Percentiles rank a stretch among this genome's conserved stretches.
Conservation (phyloP, 148 eudicot species). For the Selenicereus undatus region DNA sequence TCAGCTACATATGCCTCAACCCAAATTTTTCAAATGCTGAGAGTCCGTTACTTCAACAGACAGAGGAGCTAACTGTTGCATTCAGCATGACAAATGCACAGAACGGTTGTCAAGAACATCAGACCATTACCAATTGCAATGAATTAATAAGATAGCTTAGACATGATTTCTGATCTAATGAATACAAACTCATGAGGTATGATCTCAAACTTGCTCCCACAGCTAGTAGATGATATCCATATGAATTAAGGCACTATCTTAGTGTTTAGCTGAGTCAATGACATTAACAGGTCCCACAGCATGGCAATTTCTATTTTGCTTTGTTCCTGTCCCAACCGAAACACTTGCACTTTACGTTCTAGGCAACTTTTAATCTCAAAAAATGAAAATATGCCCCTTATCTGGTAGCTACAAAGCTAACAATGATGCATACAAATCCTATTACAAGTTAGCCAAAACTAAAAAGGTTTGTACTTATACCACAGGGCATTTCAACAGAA, state of each 20-base stretch:
- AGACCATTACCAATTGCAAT: not conserved
- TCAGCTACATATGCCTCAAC: not conserved
- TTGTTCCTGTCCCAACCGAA: not conserved
- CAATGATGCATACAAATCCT: not conserved
- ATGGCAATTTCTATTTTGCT: not conserved
- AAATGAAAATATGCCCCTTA: too few relatives aligned
- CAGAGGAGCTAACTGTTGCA: not conserved
- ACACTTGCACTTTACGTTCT: slow-evolving; percentile 1
- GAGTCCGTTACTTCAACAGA: not conserved
- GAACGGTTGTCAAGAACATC: not conserved
- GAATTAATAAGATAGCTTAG: not conserved
- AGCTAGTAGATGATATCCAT: not conserved
- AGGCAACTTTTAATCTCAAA: not conserved
- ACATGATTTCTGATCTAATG: not conserved
- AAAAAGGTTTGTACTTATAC: not conserved
- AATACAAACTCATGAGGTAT: not conserved
- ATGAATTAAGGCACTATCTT: not conserved
- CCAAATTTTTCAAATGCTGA: not conserved
- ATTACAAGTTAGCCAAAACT: not conserved
- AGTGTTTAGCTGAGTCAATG: not conserved
- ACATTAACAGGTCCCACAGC: not conserved
- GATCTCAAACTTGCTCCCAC: not conserved
- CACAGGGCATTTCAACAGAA: too few relatives aligned
- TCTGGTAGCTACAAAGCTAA: not conserved
- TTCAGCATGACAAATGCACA: slow-evolving; percentile 8